phyloP scores from a whole-genome alignment of 75 land plant genomes.

The Isoetes taiwanensis region DNA sequence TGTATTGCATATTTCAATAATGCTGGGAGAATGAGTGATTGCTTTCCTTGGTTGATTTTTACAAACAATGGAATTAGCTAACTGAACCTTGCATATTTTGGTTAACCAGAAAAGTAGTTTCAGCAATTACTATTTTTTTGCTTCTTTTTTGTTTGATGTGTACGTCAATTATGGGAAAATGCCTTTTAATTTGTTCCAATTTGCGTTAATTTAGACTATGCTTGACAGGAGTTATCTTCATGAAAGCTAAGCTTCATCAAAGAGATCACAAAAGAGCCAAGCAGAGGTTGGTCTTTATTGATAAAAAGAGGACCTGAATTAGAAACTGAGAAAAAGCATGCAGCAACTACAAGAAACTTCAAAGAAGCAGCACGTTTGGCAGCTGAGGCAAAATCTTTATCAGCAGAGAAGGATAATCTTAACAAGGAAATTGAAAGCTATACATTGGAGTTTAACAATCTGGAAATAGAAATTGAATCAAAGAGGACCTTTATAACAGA shows the following conservation, averaged over 20 bases:
- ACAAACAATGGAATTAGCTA: no score
- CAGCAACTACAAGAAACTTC: slow-evolving; percentile 74
- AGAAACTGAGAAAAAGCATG: slow-evolving; percentile 79
- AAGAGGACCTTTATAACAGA: slow-evolving; percentile 20
- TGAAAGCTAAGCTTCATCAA: slow-evolving; percentile 42
- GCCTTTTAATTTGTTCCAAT: no score
- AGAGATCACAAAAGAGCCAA: slow-evolving; percentile 38
- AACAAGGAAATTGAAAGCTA: slow-evolving; percentile 25
- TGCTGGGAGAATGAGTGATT: no score
- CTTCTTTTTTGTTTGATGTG: no score
- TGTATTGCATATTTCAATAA: background rate
- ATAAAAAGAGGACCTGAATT: slow-evolving; percentile 62
- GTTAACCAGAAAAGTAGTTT: no score
- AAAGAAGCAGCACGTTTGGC: slow-evolving; percentile 78
- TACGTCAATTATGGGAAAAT: no score
- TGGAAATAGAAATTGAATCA: slow-evolving; percentile 36
- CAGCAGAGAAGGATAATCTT: slow-evolving; percentile 31
- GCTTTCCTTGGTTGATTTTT: no score
- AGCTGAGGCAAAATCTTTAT: slow-evolving; percentile 57
- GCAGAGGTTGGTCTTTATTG: slow-evolving; percentile 45
- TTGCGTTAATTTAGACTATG: background rate
- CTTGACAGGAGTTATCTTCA: slow-evolving; percentile 46
- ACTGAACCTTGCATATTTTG: no score
- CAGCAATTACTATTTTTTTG: no score
- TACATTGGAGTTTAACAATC: slow-evolving; percentile 21